Evolutionary conservation across 768 basidiomycete species (phyloP), one percentile per base, ranked within the genome.

Genomic region (Lactifluus volemus): DNA sequence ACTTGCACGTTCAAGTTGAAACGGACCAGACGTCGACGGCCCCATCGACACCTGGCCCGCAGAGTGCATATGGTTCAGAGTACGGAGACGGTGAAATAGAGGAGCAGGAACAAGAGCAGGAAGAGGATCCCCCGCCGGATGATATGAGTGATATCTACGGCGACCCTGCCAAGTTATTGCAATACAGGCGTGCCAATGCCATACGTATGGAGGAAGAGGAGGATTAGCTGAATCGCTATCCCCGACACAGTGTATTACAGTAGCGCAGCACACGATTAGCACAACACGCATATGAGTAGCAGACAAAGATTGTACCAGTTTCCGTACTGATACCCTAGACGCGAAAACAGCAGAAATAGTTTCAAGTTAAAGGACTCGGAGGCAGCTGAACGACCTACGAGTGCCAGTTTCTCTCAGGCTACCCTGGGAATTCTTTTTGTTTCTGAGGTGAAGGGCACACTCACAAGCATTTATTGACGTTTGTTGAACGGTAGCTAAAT

Each of bases 201-300:
- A 54, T 61, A 42, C 60, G 60, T 30, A 65, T 65, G 58, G 60
- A 59, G 21, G 63, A 64, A 55, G 65, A 66, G 45, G 65, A 60
- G 44, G 63, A 60, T 49, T 52, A 60, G 50, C 38, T 29, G n/a
- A 36, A 59, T 9, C 21, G 12, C 29, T 36, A 45, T 42, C n/a
- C 32, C 15, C 21, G 21, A 47, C 32, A 45, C 53, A 19, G 21
- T 25, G 19, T 30, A 21, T 12, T 21, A n/a, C 36, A 34, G 41
- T 39, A 38, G n/a, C 21, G 25, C 36, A 41, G 55, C 21, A 56
- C 54, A 17, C 55, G 14, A 36, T 34, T 29, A 32, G 52, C 8
- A 67, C 53, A 54, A 21, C 34, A 44, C 14, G 30, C n/a, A 29
- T 47, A 42, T 32, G 41, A 50, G 32, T 55, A 38, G 34, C 41